Conservation (phyloP, 2,329 filamentous ascomycete genomes). For the Aspergillus cejpii region DNA sequence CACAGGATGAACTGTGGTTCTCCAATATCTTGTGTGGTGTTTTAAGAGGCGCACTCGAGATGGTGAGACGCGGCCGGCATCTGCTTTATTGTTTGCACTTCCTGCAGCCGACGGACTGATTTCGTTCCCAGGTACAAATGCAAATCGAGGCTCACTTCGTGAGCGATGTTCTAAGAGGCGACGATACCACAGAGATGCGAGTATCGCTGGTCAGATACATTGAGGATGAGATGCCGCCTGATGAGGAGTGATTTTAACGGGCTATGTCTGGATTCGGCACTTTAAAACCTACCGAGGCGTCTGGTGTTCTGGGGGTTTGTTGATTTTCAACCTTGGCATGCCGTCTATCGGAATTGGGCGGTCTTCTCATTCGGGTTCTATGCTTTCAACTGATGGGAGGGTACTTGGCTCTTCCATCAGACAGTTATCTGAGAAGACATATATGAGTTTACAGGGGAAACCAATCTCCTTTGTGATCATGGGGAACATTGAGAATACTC, state of each 20-base stretch:
- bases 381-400: no score
- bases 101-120: slow-evolving; percentile 1
- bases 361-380: no score
- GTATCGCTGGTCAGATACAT: slow-evolving; percentile 89
- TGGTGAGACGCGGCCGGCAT: slow-evolving; percentile 55
- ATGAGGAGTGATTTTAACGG: slow-evolving; percentile 68
- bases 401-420: no score
- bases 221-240: slow-evolving; percentile 92
- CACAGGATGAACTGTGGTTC: slow-evolving; percentile 97
- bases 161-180: slow-evolving; percentile 83
- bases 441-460: no score
- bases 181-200: slow-evolving; percentile 96
- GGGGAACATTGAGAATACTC: no score
- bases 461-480: no score
- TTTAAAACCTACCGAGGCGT: slow-evolving; percentile 13
- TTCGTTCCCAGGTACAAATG: slow-evolving; percentile 65
- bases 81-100: background rate
- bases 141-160: slow-evolving; percentile 96
- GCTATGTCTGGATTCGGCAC: slow-evolving; percentile 1
- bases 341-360: background rate
- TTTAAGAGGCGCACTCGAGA: slow-evolving; percentile 82
- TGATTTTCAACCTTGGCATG: background rate
- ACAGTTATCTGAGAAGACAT: no score
- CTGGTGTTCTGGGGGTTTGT: slow-evolving; percentile 21
- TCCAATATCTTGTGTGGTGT: slow-evolving; percentile 96